Base-by-base conservation (phyloP, 768 basidiomycete genomes). In the Kondoa subrosea region DNA sequence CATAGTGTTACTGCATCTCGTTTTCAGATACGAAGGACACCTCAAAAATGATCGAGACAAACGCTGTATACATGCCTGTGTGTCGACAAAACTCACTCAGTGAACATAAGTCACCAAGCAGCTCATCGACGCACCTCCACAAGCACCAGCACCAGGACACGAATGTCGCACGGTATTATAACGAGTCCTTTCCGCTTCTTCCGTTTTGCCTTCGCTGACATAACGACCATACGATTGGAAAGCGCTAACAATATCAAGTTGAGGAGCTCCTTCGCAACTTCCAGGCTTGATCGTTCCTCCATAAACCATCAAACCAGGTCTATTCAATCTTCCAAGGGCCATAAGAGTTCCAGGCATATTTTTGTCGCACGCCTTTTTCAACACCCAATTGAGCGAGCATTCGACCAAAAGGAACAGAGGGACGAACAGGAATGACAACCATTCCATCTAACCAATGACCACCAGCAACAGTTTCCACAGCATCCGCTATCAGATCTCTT, bases 271-370 rank as follows among this genome's bases (percentile, higher is more conserved):
- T 70, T 85, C 87, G 77, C 95, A 97, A 29, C 88, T 86, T 61
- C 95, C 95, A 1, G 93, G 83, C 67, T 87, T 86, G 73, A 96
- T 99, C 33, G 87, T 87, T 33, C 95, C 95, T 50, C 95, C 95
- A 73, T 97, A 99, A 3, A 99, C 85, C 95, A 99, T 99, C 65
- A 97, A 73, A 70, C 92, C 89, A 21, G 95, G 95, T 56, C 95
- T 85, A 80, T 99, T 96, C 68, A 99, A 80, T 56, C 95, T 83
- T 63, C 93, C 95, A 65, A 99, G 84, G 61, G 91, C 95, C 83
- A 99, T 99, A 73, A 96, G 81, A 40, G 95, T 92, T 70, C 95
- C 95, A n/a, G 95, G 95, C 93, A 99, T 97, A 79, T 99, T 99
- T 80, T 99, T 99, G 81, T 99, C 93, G 76, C 25, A 1, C 0